Base-by-base conservation (phyloP, 1,284 basidiomycete species). In the Tremellales sp. region DNA sequence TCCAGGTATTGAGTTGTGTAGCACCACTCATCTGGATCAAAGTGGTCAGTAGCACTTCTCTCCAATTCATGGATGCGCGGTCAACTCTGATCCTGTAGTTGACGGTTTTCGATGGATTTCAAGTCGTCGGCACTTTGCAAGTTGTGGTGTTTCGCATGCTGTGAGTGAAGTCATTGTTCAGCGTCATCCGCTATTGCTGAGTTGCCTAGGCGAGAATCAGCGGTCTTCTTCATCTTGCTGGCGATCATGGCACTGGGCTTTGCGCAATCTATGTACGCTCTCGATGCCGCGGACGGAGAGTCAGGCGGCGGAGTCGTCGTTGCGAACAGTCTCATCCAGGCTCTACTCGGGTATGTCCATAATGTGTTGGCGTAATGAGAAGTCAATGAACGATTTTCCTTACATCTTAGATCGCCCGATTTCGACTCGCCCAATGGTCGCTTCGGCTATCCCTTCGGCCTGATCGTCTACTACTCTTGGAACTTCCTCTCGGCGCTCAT, bases 11-110 rank as follows among this genome's bases (percentile, higher is more conserved):
- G 27, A 88, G 87, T 75, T 89, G 86, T 66, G 89, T 86, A 4
- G 82, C 88, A 1, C 90, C 89, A 0, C 79, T 92, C 36, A 85
- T 92, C 43, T 93, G 89, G 88, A 88, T 89, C 81, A 89, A 86
- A 65, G 74, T 91, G 17, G 76, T 92, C 24, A 86, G 87, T 8
- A 73, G 3, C 33, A n/a, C 26, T 17, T 3, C 5, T 13, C n/a
- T 89, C 15, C 86, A 88, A 17, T 5, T 11, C 13, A 19, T 12
- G 29, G 17, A 17, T 31, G 29, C 29, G n/a, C n/a, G n/a, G n/a
- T 2, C 27, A 44, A n/a, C n/a, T n/a, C n/a, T 19, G 27, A 13
- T 24, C 19, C 36, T 10, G 19, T 49, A 65, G 58, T 46, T 74
- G 42, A 71, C 68, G 2, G 66, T 73, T 0, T 72, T 71, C 46